Conservation (phyloP, 2,329 filamentous ascomycete species). For the Sporothrix euskadiensis region DNA sequence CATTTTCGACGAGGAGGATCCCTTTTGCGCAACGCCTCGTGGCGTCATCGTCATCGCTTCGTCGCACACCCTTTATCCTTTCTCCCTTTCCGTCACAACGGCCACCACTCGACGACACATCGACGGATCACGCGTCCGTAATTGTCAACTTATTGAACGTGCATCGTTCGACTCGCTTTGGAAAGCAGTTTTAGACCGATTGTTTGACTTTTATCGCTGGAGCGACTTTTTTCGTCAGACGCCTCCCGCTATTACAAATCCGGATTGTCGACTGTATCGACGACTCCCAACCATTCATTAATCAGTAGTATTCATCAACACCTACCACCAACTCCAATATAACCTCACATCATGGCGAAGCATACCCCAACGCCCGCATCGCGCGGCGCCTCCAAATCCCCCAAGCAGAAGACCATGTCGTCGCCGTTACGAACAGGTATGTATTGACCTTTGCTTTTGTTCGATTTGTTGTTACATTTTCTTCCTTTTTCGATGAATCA, state of each 20-base stretch:
- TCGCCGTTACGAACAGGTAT: slow-evolving; percentile 50
- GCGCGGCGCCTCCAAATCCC: slow-evolving; percentile 51
- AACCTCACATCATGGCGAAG: slow-evolving; percentile 48
- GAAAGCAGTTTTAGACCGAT: background rate
- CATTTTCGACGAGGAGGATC: background rate
- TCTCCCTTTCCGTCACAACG: background rate
- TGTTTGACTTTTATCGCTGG: background rate
- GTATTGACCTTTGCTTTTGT: slow-evolving; percentile 33
- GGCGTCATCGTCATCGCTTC: slow-evolving; percentile 19
- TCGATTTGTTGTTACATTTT: slow-evolving; percentile 3
- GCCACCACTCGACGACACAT: background rate
- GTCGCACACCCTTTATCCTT: background rate
- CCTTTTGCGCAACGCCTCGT: background rate
- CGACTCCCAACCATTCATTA: background rate
- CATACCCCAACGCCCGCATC: slow-evolving; percentile 43
- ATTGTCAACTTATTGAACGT: background rate
- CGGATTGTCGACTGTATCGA: background rate
- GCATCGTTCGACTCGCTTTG: background rate
- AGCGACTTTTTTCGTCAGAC: slow-evolving; percentile 19
- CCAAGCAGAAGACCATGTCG: slow-evolving; percentile 47
- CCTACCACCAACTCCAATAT: background rate
- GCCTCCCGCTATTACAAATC: slow-evolving; percentile 13
- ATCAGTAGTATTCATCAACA: background rate
- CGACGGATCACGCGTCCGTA: background rate
- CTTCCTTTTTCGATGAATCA: background rate